Percentiles rank a stretch among this genome's conserved stretches.
These are phyloP conservation scores for Cystofilobasidium macerans DNA, from an alignment of 768 basidiomycete genomes.

Conservation along the genomic window DNA sequence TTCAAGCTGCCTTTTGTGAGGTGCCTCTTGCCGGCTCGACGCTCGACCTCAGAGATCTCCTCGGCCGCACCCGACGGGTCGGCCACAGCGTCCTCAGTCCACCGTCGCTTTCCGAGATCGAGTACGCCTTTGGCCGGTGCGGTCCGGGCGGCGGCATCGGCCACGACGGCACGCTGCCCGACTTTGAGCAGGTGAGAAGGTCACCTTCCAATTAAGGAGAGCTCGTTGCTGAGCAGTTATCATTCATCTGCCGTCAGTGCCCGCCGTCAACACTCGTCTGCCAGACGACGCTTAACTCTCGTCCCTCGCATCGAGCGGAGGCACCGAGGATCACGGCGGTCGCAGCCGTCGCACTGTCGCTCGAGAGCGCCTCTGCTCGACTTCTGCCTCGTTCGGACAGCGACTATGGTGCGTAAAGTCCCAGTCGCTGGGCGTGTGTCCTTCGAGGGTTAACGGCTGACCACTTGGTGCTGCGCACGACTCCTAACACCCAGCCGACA, in stretches of 20 bases:
- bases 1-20: background rate
- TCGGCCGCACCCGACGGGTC: background rate
- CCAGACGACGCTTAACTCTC: conserved; percentile 4
- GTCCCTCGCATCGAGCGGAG: conserved; percentile 6
- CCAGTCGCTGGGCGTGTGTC: no score
- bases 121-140: background rate
- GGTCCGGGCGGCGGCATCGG: background rate
- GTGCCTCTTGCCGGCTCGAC: background rate
- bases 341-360: background rate
- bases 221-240: background rate
- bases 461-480: background rate
- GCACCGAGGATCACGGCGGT: conserved; percentile 1
- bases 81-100: conserved; percentile 1
- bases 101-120: background rate
- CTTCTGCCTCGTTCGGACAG: background rate
- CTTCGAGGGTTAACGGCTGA: background rate
- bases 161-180: conserved; percentile 3
- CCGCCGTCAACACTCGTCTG: conserved; percentile 5
- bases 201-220: background rate
- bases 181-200: background rate
- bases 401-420: conserved; percentile 9
- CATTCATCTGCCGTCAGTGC: background rate
- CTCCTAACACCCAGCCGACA: conserved; percentile 13
- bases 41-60: background rate
- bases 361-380: background rate